Evolutionary conservation across 805 yeast genomes (phyloP).

Genomic region (Isabelozyma pseudorhagii): DNA sequence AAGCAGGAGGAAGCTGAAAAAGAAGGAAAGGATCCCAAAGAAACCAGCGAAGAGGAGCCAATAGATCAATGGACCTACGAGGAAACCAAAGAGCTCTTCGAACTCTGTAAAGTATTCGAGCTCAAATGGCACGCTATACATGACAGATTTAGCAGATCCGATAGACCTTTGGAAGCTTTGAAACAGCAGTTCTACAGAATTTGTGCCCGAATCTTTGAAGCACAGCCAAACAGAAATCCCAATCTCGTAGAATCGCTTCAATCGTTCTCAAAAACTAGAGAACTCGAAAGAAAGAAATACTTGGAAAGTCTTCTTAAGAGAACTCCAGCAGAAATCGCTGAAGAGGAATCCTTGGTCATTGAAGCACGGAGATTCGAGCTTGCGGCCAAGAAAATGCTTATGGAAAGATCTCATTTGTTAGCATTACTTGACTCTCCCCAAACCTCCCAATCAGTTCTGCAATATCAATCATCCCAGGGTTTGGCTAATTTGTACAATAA

Average conservation of each 20-base stretch:
- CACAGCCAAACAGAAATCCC: conserved; percentile 39
- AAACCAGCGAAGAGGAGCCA: conserved; percentile 35
- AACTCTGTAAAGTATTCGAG: conserved; percentile 58
- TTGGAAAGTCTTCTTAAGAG: conserved; percentile 72
- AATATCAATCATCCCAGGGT: conserved; percentile 82
- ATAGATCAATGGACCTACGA: conserved; percentile 65
- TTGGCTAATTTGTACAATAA: conserved; percentile 80
- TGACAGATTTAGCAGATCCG: conserved; percentile 48
- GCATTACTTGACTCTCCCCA: conserved; percentile 86
- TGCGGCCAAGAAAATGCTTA: conserved; percentile 83
- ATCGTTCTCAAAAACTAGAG: conserved; percentile 66
- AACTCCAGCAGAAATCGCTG: conserved; percentile 96
- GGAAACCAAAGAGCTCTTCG: conserved; percentile 79
- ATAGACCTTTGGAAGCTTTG: conserved; percentile 68
- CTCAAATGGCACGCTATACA: conserved; percentile 65
- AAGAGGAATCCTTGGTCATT: conserved; percentile 89
- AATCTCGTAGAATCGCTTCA: conserved; percentile 57
- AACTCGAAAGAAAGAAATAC: conserved; percentile 76
- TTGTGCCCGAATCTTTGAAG: conserved; percentile 50
- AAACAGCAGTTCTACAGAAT: conserved; percentile 78
- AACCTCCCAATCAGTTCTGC: conserved; percentile 66
- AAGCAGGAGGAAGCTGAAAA: conserved; percentile 12
- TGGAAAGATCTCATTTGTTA: conserved; percentile 76
- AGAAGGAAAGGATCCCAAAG: conserved; percentile 2
- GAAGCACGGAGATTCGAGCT: conserved; percentile 92